Evolutionary conservation across 2,329 filamentous ascomycete species (phyloP).

Genomic region (Whalleya microplaca): DNA sequence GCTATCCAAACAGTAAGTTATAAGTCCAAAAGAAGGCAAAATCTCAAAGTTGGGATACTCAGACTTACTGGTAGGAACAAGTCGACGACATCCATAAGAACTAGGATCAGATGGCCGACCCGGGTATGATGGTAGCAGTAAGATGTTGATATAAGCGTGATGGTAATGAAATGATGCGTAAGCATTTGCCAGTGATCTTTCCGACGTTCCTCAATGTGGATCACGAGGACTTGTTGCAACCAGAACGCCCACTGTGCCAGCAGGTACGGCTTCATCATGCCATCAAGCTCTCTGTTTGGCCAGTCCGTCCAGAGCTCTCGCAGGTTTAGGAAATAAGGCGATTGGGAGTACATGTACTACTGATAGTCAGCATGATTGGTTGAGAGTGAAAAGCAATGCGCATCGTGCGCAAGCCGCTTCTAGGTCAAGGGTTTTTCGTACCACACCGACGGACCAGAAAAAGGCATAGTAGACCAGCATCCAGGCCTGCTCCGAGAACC

Average conservation of each 20-base stretch:
- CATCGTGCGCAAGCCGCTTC: background rate
- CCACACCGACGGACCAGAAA: slow-evolving; percentile 84
- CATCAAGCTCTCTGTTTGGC: slow-evolving; percentile 75
- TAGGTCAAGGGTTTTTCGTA: slow-evolving; percentile 47
- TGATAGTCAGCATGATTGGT: slow-evolving; percentile 5
- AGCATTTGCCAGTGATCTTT: slow-evolving; percentile 98
- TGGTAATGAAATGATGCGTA: slow-evolving; percentile 90
- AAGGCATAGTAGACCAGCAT: slow-evolving; percentile 79
- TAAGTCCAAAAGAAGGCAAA: background rate
- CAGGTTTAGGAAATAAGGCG: slow-evolving; percentile 77
- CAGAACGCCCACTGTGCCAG: slow-evolving; percentile 90
- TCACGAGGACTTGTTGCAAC: slow-evolving; percentile 90
- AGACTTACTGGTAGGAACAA: slow-evolving; percentile 77
- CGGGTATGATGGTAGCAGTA: slow-evolving; percentile 88
- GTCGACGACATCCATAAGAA: slow-evolving; percentile 93
- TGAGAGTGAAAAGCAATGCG: background rate
- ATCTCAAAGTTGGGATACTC: background rate
- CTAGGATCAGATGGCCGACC: slow-evolving; percentile 85
- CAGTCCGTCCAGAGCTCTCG: slow-evolving; percentile 81
- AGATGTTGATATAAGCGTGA: slow-evolving; percentile 75
- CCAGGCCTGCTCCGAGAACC: slow-evolving; percentile 96
- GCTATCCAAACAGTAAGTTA: slow-evolving; percentile 49
- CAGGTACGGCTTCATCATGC: slow-evolving; percentile 85
- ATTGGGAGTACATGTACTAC: slow-evolving; percentile 80
- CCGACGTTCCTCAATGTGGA: slow-evolving; percentile 90